Evolutionary conservation across 768 basidiomycete genomes (phyloP), one percentile per base, ranked within the genome.

Genomic region (Clathrus columnatus): DNA sequence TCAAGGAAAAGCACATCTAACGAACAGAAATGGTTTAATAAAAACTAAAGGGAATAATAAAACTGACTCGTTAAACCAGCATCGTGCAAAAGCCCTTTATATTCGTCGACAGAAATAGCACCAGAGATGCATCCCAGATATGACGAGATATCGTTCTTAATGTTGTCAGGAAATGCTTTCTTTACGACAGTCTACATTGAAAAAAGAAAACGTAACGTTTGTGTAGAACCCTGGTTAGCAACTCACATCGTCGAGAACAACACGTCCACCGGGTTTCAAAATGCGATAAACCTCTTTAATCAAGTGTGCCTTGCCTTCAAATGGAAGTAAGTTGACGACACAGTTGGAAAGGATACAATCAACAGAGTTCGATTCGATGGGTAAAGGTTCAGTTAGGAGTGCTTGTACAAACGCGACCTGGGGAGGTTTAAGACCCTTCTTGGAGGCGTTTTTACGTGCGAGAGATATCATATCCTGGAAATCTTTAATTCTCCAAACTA

Each of bases 271-370:
- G 7, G 77, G 75, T 62, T 77, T 82, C 47, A 84, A 67, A 2
- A 82, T 68, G 10, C 82, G 69, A 48, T 72, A 63, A 0, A 70
- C 67, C 56, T 84, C 81, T 42, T 72, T 71, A 48, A 81, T 62
- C 5, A 76, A 60, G n/a, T 50, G 63, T 4, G 60, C 63, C 59
- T 78, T 82, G 2, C 72, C 75, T 11, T 67, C 62, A 0, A 51
- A 52, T 0, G 79, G 74, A 5, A 82, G 60, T 1, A 79, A 63
- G 60, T 81, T 80, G 62, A 82, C 64, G 2, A 81, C 78, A 51
- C 81, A 81, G 62, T 80, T 83, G 5, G 80, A 81, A 5, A 81
- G 59, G 16, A 84, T 67, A 56, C 78, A 81, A 58, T 83, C 78
- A 17, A 81, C 70, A 0, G 78, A 71, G 51, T 69, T 64, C 4